These are phyloP conservation scores for Yarrowia bubula DNA, from an alignment of 805 yeast species.

Conservation along the genomic window DNA sequence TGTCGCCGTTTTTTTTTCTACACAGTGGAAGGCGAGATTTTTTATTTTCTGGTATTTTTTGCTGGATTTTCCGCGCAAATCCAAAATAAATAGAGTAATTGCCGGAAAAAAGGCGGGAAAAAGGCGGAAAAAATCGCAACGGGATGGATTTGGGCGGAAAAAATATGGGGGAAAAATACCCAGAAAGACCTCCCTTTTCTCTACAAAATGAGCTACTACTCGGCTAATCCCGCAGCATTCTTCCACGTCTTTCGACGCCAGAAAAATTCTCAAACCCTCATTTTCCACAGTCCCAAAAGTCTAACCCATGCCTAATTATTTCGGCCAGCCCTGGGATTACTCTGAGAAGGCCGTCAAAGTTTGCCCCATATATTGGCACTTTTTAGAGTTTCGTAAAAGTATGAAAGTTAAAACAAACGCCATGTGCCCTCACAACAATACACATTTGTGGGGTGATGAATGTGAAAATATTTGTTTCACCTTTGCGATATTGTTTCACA, in stretches of 20 bases:
- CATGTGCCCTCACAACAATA: too few species aligned
- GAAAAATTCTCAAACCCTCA: conserved; percentile 9
- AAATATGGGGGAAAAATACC: background rate
- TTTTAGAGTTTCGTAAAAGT: conserved; percentile 22
- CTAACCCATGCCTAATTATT: conserved; percentile 7
- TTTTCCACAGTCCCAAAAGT: background rate
- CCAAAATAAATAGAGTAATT: background rate
- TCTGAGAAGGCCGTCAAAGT: background rate
- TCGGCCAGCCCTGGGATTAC: conserved; percentile 22
- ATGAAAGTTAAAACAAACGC: background rate
- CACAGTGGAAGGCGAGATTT: background rate
- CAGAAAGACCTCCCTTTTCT: background rate
- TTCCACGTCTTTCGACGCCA: background rate
- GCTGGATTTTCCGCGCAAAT: background rate
- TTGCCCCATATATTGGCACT: conserved; percentile 24
- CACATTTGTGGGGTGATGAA: too few species aligned
- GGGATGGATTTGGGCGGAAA: background rate
- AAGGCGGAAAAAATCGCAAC: background rate
- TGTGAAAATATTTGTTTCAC: too few species aligned
- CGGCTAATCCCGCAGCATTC: background rate
- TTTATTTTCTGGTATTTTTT: background rate
- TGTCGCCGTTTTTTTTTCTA: background rate
- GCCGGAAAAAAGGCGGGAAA: background rate
- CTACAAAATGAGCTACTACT: too few species aligned
- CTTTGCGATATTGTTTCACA: background rate